Conservation (phyloP, 1,284 basidiomycete genomes). For the Meripilus lineatus region DNA sequence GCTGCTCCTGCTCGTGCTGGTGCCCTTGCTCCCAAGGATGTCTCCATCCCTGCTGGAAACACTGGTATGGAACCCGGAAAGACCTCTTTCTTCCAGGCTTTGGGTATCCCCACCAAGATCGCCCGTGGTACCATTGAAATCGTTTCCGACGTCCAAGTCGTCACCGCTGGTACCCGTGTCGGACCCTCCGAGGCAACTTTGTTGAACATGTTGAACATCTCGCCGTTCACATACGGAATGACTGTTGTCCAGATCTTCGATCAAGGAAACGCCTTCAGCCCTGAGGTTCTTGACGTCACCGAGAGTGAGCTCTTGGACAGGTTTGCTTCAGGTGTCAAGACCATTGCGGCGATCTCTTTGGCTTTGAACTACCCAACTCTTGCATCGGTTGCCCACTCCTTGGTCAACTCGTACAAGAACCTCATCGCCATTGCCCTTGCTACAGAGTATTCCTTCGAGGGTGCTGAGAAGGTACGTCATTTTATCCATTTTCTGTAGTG, state of each 20-base stretch:
- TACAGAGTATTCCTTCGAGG: conserved; percentile 96
- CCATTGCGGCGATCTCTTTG: conserved; percentile 93
- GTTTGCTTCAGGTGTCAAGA: conserved; percentile 92
- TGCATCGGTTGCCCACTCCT: conserved; percentile 88
- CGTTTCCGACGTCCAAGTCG: conserved; percentile 95
- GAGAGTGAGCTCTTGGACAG: conserved; percentile 88
- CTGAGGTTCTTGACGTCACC: conserved; percentile 90
- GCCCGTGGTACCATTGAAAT: conserved; percentile 99
- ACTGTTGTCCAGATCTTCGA: conserved; percentile 93
- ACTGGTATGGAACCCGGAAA: conserved; percentile 99
- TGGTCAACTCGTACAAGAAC: conserved; percentile 99
- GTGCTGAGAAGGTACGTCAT: conserved; percentile 78
- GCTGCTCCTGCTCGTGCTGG: conserved; percentile 98
- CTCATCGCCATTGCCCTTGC: conserved; percentile 85
- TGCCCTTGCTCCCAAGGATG: conserved; percentile 91
- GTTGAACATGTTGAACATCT: conserved; percentile 99
- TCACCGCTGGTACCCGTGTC: conserved; percentile 88
- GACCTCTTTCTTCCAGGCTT: conserved; percentile 99
- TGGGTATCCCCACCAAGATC: conserved; percentile 99
- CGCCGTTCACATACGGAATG: conserved; percentile 99
- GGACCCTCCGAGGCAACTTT: conserved; percentile 96
- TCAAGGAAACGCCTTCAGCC: conserved; percentile 86
- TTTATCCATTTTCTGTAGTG: conserved; percentile 5
- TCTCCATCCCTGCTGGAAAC: conserved; percentile 92
- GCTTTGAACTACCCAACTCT: conserved; percentile 96